Conservation (phyloP, 1,139 yeast genomes). For the Magnusiomyces tetraspermus region DNA sequence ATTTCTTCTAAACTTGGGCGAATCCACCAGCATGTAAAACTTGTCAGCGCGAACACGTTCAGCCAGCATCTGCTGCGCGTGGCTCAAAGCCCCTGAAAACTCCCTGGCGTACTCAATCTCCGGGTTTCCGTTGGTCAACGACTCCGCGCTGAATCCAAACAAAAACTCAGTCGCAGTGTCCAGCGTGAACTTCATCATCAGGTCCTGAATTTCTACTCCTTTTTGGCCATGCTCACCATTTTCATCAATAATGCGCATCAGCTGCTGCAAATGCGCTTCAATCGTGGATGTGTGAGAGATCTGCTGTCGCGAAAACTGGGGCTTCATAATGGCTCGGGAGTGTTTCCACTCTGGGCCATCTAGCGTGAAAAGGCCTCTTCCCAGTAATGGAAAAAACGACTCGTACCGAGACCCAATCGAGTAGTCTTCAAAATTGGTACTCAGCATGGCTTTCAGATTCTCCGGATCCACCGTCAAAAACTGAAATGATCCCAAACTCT, state of each 20-base stretch:
- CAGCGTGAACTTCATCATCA: slow-evolving; percentile 44
- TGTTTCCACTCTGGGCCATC: slow-evolving; percentile 46
- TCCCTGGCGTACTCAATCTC: slow-evolving; percentile 20
- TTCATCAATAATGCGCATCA: slow-evolving; percentile 32
- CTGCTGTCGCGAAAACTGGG: slow-evolving; percentile 45
- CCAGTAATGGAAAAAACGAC: slow-evolving; percentile 37
- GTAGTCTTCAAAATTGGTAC: slow-evolving; percentile 37
- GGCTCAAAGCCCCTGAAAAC: slow-evolving; percentile 40
- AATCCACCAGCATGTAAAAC: slow-evolving; percentile 33
- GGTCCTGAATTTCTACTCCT: slow-evolving; percentile 40
- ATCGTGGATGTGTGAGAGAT: slow-evolving; percentile 39
- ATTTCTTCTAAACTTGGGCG: slow-evolving; percentile 31
- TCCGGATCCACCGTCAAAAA: slow-evolving; percentile 38
- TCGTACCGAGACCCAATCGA: slow-evolving; percentile 40
- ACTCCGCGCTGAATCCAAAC: slow-evolving; percentile 46
- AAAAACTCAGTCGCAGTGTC: slow-evolving; percentile 53
- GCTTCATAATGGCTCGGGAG: slow-evolving; percentile 44
- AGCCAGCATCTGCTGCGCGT: slow-evolving; percentile 35
- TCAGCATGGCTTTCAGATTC: slow-evolving; percentile 25
- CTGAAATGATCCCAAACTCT: slow-evolving; percentile 3
- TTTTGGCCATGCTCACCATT: slow-evolving; percentile 10
- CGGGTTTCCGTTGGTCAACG: slow-evolving; percentile 28
- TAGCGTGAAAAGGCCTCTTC: slow-evolving; percentile 46
- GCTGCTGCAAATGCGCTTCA: slow-evolving; percentile 38
- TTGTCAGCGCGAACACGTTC: slow-evolving; percentile 35